Conservation (phyloP, 495 filamentous ascomycete species). For the Evernia prunastri region DNA sequence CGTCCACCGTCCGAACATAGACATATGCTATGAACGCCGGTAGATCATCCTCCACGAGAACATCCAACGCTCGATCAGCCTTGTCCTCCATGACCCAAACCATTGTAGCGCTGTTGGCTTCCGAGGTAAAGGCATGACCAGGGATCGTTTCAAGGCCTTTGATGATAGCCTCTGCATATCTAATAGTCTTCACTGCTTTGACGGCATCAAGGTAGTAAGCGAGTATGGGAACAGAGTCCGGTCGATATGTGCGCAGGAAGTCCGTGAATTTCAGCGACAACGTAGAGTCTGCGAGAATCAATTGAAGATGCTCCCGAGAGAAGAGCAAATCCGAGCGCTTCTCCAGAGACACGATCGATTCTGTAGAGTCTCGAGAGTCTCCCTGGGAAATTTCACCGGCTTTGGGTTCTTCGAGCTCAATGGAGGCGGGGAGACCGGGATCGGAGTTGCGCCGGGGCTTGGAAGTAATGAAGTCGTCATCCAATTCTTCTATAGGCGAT, state of each 20-base stretch:
- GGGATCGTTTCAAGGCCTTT: constrained; percentile 45
- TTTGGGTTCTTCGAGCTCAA: background rate
- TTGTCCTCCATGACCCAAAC: constrained; percentile 54
- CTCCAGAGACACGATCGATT: constrained; percentile 42
- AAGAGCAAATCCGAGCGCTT: constrained; percentile 57
- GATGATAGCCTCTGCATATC: constrained; percentile 60
- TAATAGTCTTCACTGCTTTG: constrained; percentile 64
- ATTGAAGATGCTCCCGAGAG: constrained; percentile 54
- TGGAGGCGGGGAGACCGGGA: background rate
- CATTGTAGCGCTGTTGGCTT: constrained; percentile 38
- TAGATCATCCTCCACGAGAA: constrained; percentile 58
- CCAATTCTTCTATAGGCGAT: constrained; percentile 23
- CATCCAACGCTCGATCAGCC: constrained; percentile 50
- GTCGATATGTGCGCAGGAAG: constrained; percentile 64
- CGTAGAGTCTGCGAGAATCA: constrained; percentile 54
- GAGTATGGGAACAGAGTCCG: constrained; percentile 61
- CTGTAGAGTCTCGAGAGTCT: constrained; percentile 8
- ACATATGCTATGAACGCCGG: constrained; percentile 63
- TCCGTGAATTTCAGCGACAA: constrained; percentile 58
- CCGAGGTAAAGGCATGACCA: constrained; percentile 40
- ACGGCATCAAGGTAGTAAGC: constrained; percentile 57
- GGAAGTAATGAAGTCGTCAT: constrained; percentile 9
- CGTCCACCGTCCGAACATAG: constrained; percentile 51
- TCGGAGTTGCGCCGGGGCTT: constrained; percentile 3
- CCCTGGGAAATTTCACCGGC: background rate